phyloP scores from a whole-genome alignment of 1,139 yeast species.

The Yamadazyma triangularis region DNA sequence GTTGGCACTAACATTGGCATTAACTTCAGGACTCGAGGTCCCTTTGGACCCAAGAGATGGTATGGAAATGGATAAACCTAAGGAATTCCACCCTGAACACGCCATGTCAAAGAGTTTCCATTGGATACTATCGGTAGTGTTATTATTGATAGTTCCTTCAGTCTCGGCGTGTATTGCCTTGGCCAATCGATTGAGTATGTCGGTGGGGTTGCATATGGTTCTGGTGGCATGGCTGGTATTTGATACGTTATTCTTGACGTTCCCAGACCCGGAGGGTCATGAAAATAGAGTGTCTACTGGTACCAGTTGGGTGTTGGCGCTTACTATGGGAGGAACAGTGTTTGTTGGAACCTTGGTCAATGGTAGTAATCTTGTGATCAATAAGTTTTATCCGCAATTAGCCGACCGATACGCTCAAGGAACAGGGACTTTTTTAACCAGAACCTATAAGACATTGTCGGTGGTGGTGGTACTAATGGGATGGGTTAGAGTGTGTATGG shows the following conservation, averaged over 20 bases:
- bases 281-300: slow-evolving; percentile 66
- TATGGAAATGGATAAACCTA: slow-evolving; percentile 27
- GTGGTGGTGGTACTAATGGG: slow-evolving; percentile 49
- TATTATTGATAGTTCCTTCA: slow-evolving; percentile 52
- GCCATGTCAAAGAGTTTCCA: slow-evolving; percentile 57
- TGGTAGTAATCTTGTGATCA: slow-evolving; percentile 46
- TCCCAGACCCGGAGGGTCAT: slow-evolving; percentile 55
- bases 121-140: slow-evolving; percentile 49
- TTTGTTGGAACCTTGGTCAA: slow-evolving; percentile 52
- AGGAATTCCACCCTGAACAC: slow-evolving; percentile 42
- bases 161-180: slow-evolving; percentile 49
- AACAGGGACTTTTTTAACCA: slow-evolving; percentile 2
- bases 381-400: slow-evolving; percentile 31
- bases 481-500: slow-evolving; percentile 70
- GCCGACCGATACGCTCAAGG: slow-evolving; percentile 12
- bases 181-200: slow-evolving; percentile 45
- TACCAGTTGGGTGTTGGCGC: slow-evolving; percentile 55
- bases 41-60: too few species aligned
- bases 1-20: neutral
- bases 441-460: slow-evolving; percentile 44
- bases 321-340: slow-evolving; percentile 42
- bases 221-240: slow-evolving; percentile 48
- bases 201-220: slow-evolving; percentile 44
- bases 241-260: slow-evolving; percentile 54
- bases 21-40: too few species aligned